A percentile compares a stretch with the other conserved stretches of the same genome.
These are phyloP conservation scores for Claviceps cyperi DNA, from an alignment of 2,329 filamentous ascomycete genomes.

Conservation along the genomic window DNA sequence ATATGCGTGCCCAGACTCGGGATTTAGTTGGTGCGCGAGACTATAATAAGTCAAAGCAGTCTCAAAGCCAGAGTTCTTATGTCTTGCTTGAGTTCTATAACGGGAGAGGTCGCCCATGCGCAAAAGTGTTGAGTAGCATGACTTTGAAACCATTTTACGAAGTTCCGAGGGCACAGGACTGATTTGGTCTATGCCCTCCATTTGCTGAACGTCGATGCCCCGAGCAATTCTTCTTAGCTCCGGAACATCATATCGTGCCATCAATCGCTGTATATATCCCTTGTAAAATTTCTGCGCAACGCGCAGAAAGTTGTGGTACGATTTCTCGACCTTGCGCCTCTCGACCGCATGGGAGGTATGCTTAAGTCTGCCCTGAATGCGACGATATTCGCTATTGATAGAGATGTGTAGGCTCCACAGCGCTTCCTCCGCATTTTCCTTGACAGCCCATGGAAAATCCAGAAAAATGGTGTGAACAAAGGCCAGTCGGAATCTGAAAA, in stretches of 20 bases:
- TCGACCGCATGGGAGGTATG: slow-evolving; percentile 40
- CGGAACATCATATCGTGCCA: slow-evolving; percentile 40
- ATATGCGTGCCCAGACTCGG: slow-evolving; percentile 66
- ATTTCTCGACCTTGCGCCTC: slow-evolving; percentile 65
- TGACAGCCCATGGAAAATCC: slow-evolving; percentile 52
- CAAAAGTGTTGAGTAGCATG: slow-evolving; percentile 72
- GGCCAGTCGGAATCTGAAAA: slow-evolving; percentile 43
- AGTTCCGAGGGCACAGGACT: slow-evolving; percentile 34
- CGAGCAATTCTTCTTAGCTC: slow-evolving; percentile 30
- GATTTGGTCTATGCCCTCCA: slow-evolving; percentile 28
- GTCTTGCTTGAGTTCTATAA: slow-evolving; percentile 63
- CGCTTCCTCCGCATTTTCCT: slow-evolving; percentile 49
- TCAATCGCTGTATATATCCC: slow-evolving; percentile 66
- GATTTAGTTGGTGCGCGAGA: slow-evolving; percentile 65
- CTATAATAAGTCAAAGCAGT: slow-evolving; percentile 73
- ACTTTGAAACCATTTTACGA: slow-evolving; percentile 47
- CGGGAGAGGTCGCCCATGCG: slow-evolving; percentile 81
- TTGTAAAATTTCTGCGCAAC: slow-evolving; percentile 80
- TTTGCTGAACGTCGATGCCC: slow-evolving; percentile 27
- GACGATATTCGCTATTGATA: slow-evolving; percentile 67
- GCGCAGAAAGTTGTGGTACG: slow-evolving; percentile 75
- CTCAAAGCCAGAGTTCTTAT: slow-evolving; percentile 62
- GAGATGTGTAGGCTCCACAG: slow-evolving; percentile 70
- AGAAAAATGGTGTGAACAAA: slow-evolving; percentile 60
- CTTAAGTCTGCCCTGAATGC: slow-evolving; percentile 44